These are phyloP conservation scores for Isabelozyma gotoi DNA, from an alignment of 805 yeast genomes.

Conservation along the genomic window DNA sequence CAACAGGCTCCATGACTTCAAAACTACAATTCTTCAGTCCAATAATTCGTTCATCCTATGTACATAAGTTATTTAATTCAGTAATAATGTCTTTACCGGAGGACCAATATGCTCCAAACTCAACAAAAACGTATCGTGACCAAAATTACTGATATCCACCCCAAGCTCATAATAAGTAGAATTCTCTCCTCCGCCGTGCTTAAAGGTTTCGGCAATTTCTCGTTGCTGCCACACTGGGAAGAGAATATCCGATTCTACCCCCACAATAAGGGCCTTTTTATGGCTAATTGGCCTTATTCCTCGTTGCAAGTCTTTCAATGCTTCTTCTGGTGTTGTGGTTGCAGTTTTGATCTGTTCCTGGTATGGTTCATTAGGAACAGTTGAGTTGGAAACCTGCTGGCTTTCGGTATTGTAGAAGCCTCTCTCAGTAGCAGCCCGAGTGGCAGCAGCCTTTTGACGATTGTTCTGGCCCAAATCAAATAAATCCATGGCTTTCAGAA, in stretches of 20 bases:
- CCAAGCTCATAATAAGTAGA: conserved; percentile 73
- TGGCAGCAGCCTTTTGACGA: conserved; percentile 40
- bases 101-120: conserved; percentile 79
- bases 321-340: conserved; percentile 52
- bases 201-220: conserved; percentile 67
- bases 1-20: too few species aligned
- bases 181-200: conserved; percentile 16
- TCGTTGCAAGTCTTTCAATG: conserved; percentile 56
- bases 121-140: conserved; percentile 87
- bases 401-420: conserved; percentile 14
- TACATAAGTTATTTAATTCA: conserved; percentile 17
- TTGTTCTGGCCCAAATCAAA: conserved; percentile 69
- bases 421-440: conserved; percentile 39
- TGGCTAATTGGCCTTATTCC: conserved; percentile 67
- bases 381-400: conserved; percentile 13
- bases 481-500: conserved; percentile 92
- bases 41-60: not conserved
- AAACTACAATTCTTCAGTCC: not conserved
- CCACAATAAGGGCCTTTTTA: conserved; percentile 72
- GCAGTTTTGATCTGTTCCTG: conserved; percentile 49
- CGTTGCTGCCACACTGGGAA: conserved; percentile 95
- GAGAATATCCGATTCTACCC: conserved; percentile 89
- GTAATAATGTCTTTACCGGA: conserved; percentile 65
- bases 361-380: conserved; percentile 52
- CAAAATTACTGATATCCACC: conserved; percentile 74